Evolutionary conservation across 164 flowering plant genomes (phyloP), one percentile per base, ranked within the genome.

Genomic region (Vitis amurensis): DNA sequence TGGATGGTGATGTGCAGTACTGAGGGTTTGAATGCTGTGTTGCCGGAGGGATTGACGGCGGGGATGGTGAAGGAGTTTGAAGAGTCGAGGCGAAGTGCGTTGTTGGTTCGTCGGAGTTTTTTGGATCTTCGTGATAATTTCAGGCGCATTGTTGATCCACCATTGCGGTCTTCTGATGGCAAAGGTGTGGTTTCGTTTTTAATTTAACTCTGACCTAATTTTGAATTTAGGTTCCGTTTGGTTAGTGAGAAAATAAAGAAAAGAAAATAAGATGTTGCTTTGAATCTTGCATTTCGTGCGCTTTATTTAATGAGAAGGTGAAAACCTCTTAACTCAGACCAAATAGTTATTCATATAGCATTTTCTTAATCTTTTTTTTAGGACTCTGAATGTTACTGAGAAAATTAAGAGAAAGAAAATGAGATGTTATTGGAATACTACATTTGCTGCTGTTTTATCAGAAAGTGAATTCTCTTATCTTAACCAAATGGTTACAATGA

Each of bases 51-150:
- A 53, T 77, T 90, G 75, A 87, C 90, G 1, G 11, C 16, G 19
- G 94, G 89, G 9, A 87, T 91, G 88, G 73, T 65, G 75, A 80
- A 74, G 77, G 94, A 91, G 79, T 91, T 91, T 48, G 85, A 84
- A 59, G 91, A 89, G 23, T 79, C 91, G 0, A 77, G 71, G 82
- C 74, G 91, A 27, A 70, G 64, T 11, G 85, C 93, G 1, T 72
- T 91, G 79, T 86, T 91, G 4, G 86, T 91, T 61, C 82, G 94
- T 15, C 83, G 83, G 74, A 81, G 83, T 59, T 91, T 89, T 75
- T 79, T 91, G 80, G 91, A 90, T 68, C 88, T 91, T 62, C 89
- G 97, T 0, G 93, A 91, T 55, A 86, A 91, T 71, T 90, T 87
- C 50, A 83, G 93, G 66, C 90, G 91, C 17, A 71, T 91, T 56